A percentile compares a stretch with the other conserved stretches of the same genome.
phyloP scores from a whole-genome alignment of 306 rosid species.

The Prunus armeniaca region DNA sequence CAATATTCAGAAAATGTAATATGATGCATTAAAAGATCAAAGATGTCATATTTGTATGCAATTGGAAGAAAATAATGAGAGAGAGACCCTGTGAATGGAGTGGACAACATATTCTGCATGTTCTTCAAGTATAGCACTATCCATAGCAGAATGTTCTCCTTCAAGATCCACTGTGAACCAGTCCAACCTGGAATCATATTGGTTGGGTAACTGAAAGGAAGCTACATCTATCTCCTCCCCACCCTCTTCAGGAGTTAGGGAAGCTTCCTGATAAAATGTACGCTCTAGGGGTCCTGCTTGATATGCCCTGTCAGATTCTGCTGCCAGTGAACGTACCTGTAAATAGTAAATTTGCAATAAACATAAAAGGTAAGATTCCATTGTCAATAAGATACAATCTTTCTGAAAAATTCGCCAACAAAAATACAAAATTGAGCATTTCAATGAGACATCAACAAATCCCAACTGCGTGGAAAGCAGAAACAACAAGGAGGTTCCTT shows the following conservation, averaged over 20 bases:
- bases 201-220: slow-evolving; percentile 54
- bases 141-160: slow-evolving; percentile 99
- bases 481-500: slow-evolving; percentile 38
- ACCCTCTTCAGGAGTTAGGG: slow-evolving; percentile 58
- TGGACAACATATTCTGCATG: slow-evolving; percentile 85
- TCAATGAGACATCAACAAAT: background rate
- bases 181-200: slow-evolving; percentile 68
- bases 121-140: slow-evolving; percentile 87
- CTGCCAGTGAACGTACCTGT: slow-evolving; percentile 91
- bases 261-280: slow-evolving; percentile 70
- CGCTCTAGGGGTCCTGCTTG: slow-evolving; percentile 81
- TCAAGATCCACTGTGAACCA: slow-evolving; percentile 98
- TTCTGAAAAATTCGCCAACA: background rate
- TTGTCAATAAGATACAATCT: background rate
- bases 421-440: background rate
- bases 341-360: background rate
- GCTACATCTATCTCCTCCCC: slow-evolving; percentile 39
- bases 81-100: slow-evolving; percentile 83
- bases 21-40: background rate
- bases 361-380: background rate
- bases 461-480: background rate
- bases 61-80: slow-evolving; percentile 13
- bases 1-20: background rate
- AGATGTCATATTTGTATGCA: slow-evolving; percentile 4
- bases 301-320: slow-evolving; percentile 94